phyloP scores from a whole-genome alignment of 495 filamentous ascomycete species.

The Aspergillus bertholletiae region DNA sequence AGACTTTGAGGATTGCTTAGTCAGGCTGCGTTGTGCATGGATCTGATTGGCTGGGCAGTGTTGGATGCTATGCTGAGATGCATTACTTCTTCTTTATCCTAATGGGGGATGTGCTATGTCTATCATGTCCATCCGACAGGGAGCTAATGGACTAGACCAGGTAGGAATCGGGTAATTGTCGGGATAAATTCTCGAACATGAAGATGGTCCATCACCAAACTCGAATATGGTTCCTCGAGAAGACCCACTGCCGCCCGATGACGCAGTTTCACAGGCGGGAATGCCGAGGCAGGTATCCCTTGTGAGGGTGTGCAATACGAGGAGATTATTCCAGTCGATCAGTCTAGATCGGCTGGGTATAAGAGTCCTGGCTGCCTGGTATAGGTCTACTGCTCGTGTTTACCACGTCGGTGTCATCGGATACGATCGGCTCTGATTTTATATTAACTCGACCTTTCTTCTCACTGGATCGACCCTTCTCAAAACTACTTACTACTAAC shows the following conservation, averaged over 20 bases:
- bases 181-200: no score
- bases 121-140: no score
- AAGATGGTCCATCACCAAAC: no score
- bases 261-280: neutral
- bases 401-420: neutral
- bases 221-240: neutral
- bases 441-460: neutral
- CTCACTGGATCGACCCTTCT: neutral
- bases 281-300: neutral
- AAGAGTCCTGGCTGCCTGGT: neutral
- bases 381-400: neutral
- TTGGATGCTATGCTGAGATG: no score
- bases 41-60: neutral
- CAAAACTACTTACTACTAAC: no score
- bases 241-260: no score
- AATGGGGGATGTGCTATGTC: no score
- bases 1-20: conserved; percentile 5
- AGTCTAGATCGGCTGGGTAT: neutral
- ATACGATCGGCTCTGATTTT: no score
- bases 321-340: neutral
- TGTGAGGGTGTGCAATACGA: neutral
- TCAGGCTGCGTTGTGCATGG: conserved; percentile 3
- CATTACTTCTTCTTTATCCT: no score
- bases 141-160: no score
- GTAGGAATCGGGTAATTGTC: no score